Percentiles rank a stretch among this genome's conserved stretches.
phyloP scores from a whole-genome alignment of 2,329 filamentous ascomycete species.

The Phoma sp. region DNA sequence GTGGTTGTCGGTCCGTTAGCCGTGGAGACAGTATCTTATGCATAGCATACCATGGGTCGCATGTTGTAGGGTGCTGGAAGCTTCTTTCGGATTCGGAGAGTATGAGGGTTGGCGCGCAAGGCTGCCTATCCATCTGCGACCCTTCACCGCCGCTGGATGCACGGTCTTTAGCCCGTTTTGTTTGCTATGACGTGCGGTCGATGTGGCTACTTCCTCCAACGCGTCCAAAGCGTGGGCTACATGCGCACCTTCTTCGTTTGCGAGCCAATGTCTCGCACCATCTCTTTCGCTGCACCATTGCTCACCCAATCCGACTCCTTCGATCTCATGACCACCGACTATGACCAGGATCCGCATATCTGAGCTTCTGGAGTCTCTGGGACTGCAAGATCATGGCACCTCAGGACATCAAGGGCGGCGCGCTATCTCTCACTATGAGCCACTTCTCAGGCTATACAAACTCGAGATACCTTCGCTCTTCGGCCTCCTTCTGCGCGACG shows the following conservation, averaged over 20 bases:
- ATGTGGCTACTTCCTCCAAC: neutral
- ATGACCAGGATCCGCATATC: neutral
- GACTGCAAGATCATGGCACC: neutral
- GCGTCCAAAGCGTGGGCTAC: neutral
- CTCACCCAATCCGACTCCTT: neutral
- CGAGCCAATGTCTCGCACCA: neutral
- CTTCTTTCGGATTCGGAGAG: neutral
- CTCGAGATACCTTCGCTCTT: conserved; percentile 17
- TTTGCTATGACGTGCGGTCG: neutral
- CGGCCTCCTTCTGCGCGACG: conserved; percentile 12
- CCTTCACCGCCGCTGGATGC: neutral
- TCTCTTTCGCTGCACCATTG: neutral
- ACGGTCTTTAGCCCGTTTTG: neutral
- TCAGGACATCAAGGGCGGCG: neutral
- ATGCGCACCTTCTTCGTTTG: neutral
- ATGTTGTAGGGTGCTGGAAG: neutral
- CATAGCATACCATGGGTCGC: neutral
- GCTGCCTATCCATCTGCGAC: neutral
- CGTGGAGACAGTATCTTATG: neutral
- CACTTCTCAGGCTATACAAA: conserved; percentile 15
- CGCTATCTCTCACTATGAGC: conserved; percentile 5
- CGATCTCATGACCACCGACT: too few species aligned
- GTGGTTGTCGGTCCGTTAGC: neutral
- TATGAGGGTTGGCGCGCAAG: neutral
- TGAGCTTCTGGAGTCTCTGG: neutral